Evolutionary conservation across 2,329 filamentous ascomycete genomes (phyloP).

Genomic region (Paecilomyces variotii): DNA sequence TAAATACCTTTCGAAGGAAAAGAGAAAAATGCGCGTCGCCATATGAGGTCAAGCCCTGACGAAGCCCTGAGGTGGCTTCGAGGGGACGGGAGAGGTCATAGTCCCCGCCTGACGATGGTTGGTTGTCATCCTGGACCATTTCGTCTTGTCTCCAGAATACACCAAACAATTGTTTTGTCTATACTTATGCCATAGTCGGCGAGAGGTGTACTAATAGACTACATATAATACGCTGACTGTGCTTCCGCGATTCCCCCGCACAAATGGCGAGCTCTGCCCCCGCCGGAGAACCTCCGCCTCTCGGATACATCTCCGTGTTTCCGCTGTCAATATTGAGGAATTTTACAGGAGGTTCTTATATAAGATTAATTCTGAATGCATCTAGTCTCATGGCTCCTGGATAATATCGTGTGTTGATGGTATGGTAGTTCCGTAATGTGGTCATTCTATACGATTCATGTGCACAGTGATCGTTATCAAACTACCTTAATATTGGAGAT

Average conservation of each 20-base stretch:
- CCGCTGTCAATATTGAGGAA: neutral
- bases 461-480: too few species aligned
- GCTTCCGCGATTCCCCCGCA: neutral
- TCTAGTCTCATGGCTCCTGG: too few species aligned
- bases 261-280: neutral
- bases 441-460: too few species aligned
- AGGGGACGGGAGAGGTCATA: conserved; percentile 54
- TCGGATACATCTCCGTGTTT: conserved; percentile 2
- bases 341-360: too few species aligned
- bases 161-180: neutral
- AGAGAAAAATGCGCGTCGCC: conserved; percentile 68
- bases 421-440: too few species aligned
- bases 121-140: neutral
- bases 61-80: conserved; percentile 45
- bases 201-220: neutral
- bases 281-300: conserved; percentile 2
- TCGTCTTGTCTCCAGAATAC: neutral
- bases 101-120: conserved; percentile 25
- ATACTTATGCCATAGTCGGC: neutral
- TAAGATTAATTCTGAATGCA: too few species aligned
- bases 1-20: conserved; percentile 68
- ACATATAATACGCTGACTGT: neutral
- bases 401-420: too few species aligned
- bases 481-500: too few species aligned
- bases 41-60: conserved; percentile 59